These are phyloP conservation scores for Nothomitra cinnamomea DNA, from an alignment of 2,329 filamentous ascomycete species.

Conservation along the genomic window DNA sequence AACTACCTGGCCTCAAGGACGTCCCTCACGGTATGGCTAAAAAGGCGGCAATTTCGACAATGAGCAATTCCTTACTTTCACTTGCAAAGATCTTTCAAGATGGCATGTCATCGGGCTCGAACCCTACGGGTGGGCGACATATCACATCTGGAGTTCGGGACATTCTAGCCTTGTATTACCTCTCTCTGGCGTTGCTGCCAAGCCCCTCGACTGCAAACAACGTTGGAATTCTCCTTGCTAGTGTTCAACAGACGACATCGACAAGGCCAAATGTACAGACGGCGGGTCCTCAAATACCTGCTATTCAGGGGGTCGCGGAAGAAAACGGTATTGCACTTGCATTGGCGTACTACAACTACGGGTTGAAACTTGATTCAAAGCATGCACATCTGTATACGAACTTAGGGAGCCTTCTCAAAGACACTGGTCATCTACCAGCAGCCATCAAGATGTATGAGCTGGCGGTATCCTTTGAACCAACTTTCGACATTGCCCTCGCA, in stretches of 20 bases:
- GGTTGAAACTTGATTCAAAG: conserved; percentile 64
- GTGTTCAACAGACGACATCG: conserved; percentile 53
- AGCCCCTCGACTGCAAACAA: conserved; percentile 98
- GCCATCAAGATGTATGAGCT: conserved; percentile 97
- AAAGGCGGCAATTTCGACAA: conserved; percentile 74
- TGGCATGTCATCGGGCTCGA: conserved; percentile 56
- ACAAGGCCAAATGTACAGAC: conserved; percentile 14
- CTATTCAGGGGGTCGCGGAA: conserved; percentile 61
- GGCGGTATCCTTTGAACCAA: conserved; percentile 80
- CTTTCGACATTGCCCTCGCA: conserved; percentile 89
- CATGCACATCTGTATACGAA: conserved; percentile 97
- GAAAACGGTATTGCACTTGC: conserved; percentile 81
- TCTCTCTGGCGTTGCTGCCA: conserved; percentile 83
- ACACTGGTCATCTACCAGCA: conserved; percentile 79
- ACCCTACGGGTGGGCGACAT: conserved; percentile 34
- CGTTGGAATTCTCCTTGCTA: conserved; percentile 89
- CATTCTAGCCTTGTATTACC: conserved; percentile 85
- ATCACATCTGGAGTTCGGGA: conserved; percentile 68
- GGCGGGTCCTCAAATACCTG: conserved; percentile 11
- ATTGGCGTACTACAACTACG: conserved; percentile 89
- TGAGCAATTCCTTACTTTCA: conserved; percentile 86
- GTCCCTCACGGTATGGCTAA: conserved; percentile 54
- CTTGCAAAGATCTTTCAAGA: conserved; percentile 97
- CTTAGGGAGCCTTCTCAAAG: conserved; percentile 83
- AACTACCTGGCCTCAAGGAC: conserved; percentile 63